Percentiles rank a stretch among this genome's conserved stretches.
These are phyloP conservation scores for Xylaria nigripes DNA, from an alignment of 495 filamentous ascomycete species.

Conservation along the genomic window DNA sequence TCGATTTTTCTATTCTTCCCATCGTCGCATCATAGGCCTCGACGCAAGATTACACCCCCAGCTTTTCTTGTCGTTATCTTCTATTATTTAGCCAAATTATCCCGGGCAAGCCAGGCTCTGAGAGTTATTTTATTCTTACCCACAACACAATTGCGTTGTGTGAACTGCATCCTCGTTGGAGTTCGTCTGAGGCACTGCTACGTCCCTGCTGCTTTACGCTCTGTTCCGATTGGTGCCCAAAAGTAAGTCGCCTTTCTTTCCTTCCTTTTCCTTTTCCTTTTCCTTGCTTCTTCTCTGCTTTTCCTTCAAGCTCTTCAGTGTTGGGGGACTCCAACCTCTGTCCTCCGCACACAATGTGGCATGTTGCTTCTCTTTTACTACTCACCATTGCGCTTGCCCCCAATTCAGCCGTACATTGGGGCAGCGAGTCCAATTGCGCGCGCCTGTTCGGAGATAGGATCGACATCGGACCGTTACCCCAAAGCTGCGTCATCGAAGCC, in stretches of 20 bases:
- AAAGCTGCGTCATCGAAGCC: slow-evolving; percentile 25
- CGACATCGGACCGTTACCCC: slow-evolving; percentile 18
- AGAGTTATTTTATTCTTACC: slow-evolving; percentile 27
- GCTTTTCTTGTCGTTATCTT: slow-evolving; percentile 32
- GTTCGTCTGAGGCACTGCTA: slow-evolving; percentile 30
- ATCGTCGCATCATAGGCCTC: slow-evolving; percentile 28
- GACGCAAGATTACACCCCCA: slow-evolving; percentile 17
- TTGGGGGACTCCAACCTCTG: slow-evolving; percentile 15
- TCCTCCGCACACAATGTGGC: neutral
- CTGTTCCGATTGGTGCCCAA: slow-evolving; percentile 35
- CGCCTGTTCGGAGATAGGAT: slow-evolving; percentile 14
- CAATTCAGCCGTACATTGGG: slow-evolving; percentile 2
- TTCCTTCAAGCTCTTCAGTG: slow-evolving; percentile 14
- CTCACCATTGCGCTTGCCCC: neutral
- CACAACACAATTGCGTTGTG: slow-evolving; percentile 20
- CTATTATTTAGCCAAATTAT: slow-evolving; percentile 29
- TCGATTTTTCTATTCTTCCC: slow-evolving; percentile 23
- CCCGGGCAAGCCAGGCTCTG: slow-evolving; percentile 23
- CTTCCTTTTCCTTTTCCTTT: neutral
- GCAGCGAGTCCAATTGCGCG: slow-evolving; percentile 6
- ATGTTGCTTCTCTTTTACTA: neutral
- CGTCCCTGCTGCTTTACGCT: slow-evolving; percentile 25
- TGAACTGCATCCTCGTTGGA: slow-evolving; percentile 29
- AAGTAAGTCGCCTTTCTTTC: slow-evolving; percentile 27
- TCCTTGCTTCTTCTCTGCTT: too few species aligned